phyloP scores from a whole-genome alignment of 140 eudicot genomes.

The Stevia rebaudiana region DNA sequence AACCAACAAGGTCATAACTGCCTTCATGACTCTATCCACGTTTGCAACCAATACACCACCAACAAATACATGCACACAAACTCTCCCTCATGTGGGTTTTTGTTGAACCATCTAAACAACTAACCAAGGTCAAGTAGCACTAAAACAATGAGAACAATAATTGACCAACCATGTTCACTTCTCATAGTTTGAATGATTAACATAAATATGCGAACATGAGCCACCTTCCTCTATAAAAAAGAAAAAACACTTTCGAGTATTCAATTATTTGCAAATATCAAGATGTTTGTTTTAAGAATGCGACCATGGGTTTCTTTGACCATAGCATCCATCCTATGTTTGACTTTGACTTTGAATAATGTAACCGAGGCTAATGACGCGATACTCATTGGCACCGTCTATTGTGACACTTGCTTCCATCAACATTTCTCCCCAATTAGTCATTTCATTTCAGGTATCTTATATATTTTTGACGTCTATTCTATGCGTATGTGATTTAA shows the following conservation, averaged over 20 bases:
- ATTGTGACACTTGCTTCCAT: conserved; percentile 72
- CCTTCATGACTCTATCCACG: not conserved
- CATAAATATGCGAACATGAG: conserved; percentile 13
- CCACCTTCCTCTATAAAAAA: conserved; percentile 6
- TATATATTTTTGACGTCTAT: not conserved
- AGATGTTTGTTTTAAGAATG: conserved; percentile 16
- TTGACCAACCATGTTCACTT: conserved; percentile 12
- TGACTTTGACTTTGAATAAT: conserved; percentile 25
- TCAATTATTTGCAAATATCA: not conserved
- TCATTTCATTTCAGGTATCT: conserved; percentile 77
- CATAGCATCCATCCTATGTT: conserved; percentile 21
- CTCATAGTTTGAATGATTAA: conserved; percentile 27
- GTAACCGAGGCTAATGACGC: conserved; percentile 36
- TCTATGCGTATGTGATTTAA: not conserved
- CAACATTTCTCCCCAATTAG: conserved; percentile 37
- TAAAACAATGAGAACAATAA: conserved; percentile 6
- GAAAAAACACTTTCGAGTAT: not conserved
- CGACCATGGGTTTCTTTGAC: conserved; percentile 24
- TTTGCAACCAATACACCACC: conserved; percentile 28
- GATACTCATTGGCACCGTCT: conserved; percentile 73
- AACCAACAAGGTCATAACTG: conserved; percentile 32
- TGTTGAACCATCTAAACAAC: not conserved
- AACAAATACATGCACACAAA: conserved; percentile 13
- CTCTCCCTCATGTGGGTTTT: not conserved
- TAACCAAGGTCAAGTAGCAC: conserved; percentile 6